Percentiles rank a stretch among this genome's conserved stretches.
Conservation (phyloP, 352 stramenopile species). For the Pythium angustatum region DNA sequence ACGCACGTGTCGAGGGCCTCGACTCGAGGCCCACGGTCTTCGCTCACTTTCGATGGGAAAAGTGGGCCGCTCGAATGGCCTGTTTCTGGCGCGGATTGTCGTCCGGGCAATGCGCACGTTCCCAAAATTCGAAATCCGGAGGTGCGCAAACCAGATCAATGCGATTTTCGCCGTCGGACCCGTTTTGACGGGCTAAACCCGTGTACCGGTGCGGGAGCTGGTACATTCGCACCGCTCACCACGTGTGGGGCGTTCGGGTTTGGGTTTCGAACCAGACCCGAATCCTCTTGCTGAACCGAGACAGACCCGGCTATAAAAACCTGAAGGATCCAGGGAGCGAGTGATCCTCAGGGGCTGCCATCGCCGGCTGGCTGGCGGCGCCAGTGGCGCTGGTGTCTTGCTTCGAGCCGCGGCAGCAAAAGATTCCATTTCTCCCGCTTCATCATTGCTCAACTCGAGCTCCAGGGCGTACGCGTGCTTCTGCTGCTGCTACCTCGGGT, state of each 20-base stretch:
- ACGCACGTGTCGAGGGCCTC: no score
- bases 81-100: slow-evolving; percentile 26
- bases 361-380: slow-evolving; percentile 1
- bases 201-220: not conserved
- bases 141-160: slow-evolving; percentile 30
- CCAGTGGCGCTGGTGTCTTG: not conserved
- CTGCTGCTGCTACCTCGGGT: not conserved
- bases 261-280: no score
- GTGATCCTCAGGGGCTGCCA: slow-evolving; percentile 1
- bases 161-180: not conserved
- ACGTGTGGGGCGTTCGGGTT: no score
- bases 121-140: slow-evolving; percentile 22
- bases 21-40: not conserved
- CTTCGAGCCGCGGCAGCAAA: not conserved
- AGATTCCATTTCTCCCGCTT: slow-evolving; percentile 9
- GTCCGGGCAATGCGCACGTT: slow-evolving; percentile 24
- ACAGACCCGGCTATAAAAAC: no score
- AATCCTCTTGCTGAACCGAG: no score
- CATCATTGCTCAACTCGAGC: slow-evolving; percentile 28
- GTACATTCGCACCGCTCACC: no score
- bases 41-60: slow-evolving; percentile 15
- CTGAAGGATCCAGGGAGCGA: not conserved
- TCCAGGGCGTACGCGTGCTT: not conserved
- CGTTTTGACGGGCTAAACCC: no score
- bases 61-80: slow-evolving; percentile 9